Conservation (phyloP, 306 rosid species). For the Cicer judaicum region DNA sequence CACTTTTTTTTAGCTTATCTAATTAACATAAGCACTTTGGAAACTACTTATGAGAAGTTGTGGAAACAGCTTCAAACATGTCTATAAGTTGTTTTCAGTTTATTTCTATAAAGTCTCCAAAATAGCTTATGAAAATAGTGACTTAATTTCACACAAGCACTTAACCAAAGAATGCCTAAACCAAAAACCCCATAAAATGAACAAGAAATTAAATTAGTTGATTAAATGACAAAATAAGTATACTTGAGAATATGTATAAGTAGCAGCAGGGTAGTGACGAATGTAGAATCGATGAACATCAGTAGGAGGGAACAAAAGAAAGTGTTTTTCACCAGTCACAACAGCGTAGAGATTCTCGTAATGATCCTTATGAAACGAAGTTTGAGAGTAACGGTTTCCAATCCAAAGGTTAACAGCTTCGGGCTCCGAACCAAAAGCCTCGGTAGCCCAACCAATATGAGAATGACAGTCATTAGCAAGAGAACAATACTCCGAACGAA, state of each 20-base stretch:
- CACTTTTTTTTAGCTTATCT: too few species aligned
- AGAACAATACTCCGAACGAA: slow-evolving; percentile 64
- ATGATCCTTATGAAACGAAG: slow-evolving; percentile 84
- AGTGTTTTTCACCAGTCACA: slow-evolving; percentile 72
- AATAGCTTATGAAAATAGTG: too few species aligned
- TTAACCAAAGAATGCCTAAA: not conserved
- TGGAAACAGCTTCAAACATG: too few species aligned
- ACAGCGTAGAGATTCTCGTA: slow-evolving; percentile 89
- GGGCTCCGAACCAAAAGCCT: slow-evolving; percentile 67
- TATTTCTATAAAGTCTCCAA: too few species aligned
- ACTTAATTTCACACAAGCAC: too few species aligned
- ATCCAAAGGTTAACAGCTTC: slow-evolving; percentile 90
- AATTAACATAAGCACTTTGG: too few species aligned
- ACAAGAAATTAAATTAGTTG: not conserved
- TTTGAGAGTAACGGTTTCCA: slow-evolving; percentile 61
- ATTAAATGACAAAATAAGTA: not conserved
- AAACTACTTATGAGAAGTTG: too few species aligned
- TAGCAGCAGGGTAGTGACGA: slow-evolving; percentile 68
- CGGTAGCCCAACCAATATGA: slow-evolving; percentile 68
- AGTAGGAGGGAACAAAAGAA: slow-evolving; percentile 77
- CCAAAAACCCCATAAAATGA: not conserved
- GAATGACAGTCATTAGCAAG: slow-evolving; percentile 67
- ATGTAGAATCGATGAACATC: slow-evolving; percentile 81
- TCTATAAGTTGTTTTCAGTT: too few species aligned
- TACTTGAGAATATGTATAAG: slow-evolving; percentile 62